Conservation (phyloP, 139 green algal species). For the Micractinium sp. region DNA sequence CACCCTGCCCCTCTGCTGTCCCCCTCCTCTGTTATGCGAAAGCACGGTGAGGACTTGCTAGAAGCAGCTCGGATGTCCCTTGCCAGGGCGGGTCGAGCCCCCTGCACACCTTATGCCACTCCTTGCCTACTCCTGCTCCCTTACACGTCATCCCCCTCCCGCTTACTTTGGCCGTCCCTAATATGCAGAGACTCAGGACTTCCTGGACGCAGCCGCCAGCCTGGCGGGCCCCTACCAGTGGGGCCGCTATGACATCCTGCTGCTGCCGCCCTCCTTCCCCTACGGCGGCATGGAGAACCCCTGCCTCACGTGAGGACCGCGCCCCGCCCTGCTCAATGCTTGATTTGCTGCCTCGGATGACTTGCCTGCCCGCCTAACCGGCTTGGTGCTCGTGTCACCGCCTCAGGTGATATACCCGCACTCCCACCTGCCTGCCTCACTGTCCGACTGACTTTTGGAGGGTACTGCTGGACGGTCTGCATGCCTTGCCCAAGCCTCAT, state of each 20-base stretch:
- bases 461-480: too few species aligned
- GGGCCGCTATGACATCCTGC: constrained; percentile 93
- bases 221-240: constrained; percentile 92
- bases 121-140: background rate
- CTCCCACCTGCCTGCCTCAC: background rate
- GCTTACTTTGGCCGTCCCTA: background rate
- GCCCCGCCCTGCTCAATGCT: background rate
- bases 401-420: too few species aligned
- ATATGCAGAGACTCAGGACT: constrained; percentile 74
- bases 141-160: background rate
- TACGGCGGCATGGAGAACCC: constrained; percentile 73
- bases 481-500: too few species aligned
- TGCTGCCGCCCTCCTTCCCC: constrained; percentile 92
- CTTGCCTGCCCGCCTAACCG: too few species aligned
- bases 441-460: too few species aligned
- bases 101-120: background rate
- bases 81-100: too few species aligned
- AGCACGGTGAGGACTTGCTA: too few species aligned
- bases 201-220: constrained; percentile 77
- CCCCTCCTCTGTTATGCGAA: too few species aligned
- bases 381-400: too few species aligned
- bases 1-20: too few species aligned
- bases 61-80: too few species aligned
- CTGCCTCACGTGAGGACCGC: constrained; percentile 62
- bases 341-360: background rate